phyloP scores from a whole-genome alignment of 352 stramenopile genomes.

The Phytophthora citricola region DNA sequence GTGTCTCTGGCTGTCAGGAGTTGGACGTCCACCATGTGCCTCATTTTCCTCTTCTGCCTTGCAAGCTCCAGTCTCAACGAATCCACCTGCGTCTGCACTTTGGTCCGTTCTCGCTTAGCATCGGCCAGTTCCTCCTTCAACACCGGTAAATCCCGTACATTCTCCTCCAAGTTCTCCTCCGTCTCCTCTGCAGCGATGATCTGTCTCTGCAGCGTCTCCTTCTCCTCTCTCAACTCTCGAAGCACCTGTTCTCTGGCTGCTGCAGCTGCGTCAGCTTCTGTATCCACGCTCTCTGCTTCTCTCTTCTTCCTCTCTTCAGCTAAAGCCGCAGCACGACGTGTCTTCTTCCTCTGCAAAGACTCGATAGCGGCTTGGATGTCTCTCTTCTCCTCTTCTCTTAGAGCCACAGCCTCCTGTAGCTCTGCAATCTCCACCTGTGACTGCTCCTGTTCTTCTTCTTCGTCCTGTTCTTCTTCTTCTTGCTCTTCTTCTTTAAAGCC shows the following conservation, averaged over 20 bases:
- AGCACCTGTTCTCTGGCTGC: constrained; percentile 40
- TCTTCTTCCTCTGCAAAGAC: constrained; percentile 54
- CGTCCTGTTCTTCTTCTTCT: constrained; percentile 2
- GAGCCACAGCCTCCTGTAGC: constrained; percentile 52
- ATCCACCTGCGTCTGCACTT: constrained; percentile 45
- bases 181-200: constrained; percentile 59
- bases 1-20: constrained; percentile 55
- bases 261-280: constrained; percentile 30
- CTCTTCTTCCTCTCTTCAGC: constrained; percentile 13
- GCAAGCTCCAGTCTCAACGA: constrained; percentile 47
- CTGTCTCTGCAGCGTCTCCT: constrained; percentile 49
- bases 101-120: constrained; percentile 28
- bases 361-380: constrained; percentile 68
- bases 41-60: constrained; percentile 66
- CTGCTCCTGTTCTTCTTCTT: constrained; percentile 30
- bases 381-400: constrained; percentile 63
- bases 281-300: constrained; percentile 11
- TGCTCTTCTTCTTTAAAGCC: constrained; percentile 44
- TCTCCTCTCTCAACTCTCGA: constrained; percentile 46
- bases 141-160: constrained; percentile 40
- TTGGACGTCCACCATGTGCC: constrained; percentile 73
- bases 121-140: constrained; percentile 44
- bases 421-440: constrained; percentile 33
- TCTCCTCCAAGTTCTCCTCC: constrained; percentile 45
- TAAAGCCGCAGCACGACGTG: constrained; percentile 12